Percentiles rank a stretch among this genome's conserved stretches.
Conservation (phyloP, 1,139 yeast genomes). For the Blastobotrys ciferrii region DNA sequence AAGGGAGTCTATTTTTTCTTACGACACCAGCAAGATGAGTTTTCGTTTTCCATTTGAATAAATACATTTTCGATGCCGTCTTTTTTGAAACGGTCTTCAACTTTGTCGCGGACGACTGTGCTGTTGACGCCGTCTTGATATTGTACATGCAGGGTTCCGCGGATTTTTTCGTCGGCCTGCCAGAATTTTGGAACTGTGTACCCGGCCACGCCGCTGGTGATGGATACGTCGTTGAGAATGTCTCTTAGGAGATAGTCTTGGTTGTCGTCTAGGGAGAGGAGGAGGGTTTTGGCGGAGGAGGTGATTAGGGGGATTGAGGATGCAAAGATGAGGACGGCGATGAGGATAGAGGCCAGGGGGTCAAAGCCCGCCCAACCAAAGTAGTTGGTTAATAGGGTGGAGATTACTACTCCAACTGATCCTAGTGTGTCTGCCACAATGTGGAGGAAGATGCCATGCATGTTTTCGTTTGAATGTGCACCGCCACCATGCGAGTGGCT, state of each 20-base stretch:
- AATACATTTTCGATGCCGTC: constrained; percentile 38
- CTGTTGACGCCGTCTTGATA: constrained; percentile 66
- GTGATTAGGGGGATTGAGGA: constrained; percentile 83
- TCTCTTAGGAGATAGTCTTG: constrained; percentile 62
- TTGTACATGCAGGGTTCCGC: constrained; percentile 61
- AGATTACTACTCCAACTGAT: constrained; percentile 90
- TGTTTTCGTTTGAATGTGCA: constrained; percentile 63
- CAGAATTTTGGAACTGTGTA: constrained; percentile 90
- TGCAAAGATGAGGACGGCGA: constrained; percentile 72
- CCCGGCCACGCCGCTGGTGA: constrained; percentile 76
- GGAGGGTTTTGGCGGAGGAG: constrained; percentile 73
- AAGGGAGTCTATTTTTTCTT: not conserved
- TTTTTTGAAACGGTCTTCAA: constrained; percentile 44
- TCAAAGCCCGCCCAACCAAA: constrained; percentile 67
- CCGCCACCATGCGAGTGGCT: constrained; percentile 24
- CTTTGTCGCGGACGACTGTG: constrained; percentile 57
- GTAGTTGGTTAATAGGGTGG: constrained; percentile 56
- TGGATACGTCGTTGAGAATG: constrained; percentile 62
- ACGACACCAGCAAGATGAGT: constrained; percentile 38
- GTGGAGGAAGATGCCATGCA: constrained; percentile 92
- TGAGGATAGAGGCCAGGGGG: constrained; percentile 86
- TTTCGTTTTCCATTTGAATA: constrained; percentile 42
- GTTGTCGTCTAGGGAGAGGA: constrained; percentile 56
- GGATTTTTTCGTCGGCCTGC: constrained; percentile 56
- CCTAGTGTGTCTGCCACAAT: constrained; percentile 95